Evolutionary conservation across 352 stramenopile genomes (phyloP).

Genomic region (Phytophthora boehmeriae): DNA sequence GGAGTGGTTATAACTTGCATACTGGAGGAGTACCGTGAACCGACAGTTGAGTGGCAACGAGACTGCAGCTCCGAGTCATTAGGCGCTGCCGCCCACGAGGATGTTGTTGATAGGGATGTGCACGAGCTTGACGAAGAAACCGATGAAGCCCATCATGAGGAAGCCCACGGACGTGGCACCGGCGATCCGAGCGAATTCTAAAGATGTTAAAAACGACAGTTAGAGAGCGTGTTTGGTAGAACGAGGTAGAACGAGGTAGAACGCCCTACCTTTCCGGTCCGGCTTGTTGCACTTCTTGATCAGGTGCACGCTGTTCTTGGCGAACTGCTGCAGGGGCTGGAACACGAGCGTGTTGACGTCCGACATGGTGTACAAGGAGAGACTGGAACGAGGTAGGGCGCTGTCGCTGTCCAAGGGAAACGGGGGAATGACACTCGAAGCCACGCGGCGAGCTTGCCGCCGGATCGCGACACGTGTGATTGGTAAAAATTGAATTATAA

Average conservation of each 20-base stretch:
- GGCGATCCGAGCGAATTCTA: constrained; percentile 96
- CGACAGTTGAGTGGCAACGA: constrained; percentile 8
- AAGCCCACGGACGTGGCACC: constrained; percentile 97
- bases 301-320: constrained; percentile 97
- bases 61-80: constrained; percentile 31
- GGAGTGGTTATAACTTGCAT: too few relatives aligned
- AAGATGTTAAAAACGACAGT: constrained; percentile 9
- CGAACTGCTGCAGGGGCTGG: constrained; percentile 96
- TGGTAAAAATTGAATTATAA: too few relatives aligned
- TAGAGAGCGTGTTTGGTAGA: constrained; percentile 1
- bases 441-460: constrained; percentile 33
- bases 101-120: constrained; percentile 99
- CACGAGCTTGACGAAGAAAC: constrained; percentile 99
- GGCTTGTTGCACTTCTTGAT: constrained; percentile 99
- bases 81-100: constrained; percentile 92
- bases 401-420: constrained; percentile 10
- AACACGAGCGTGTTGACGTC: constrained; percentile 94
- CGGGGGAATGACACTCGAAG: constrained; percentile 25
- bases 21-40: too few relatives aligned
- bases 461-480: constrained; percentile 26
- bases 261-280: constrained; percentile 94
- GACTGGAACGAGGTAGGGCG: not conserved
- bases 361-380: constrained; percentile 54
- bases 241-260: not conserved
- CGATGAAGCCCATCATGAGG: constrained; percentile 99